Base-by-base conservation (phyloP, 2,329 filamentous ascomycete species). In the Colletotrichum eleusines region DNA sequence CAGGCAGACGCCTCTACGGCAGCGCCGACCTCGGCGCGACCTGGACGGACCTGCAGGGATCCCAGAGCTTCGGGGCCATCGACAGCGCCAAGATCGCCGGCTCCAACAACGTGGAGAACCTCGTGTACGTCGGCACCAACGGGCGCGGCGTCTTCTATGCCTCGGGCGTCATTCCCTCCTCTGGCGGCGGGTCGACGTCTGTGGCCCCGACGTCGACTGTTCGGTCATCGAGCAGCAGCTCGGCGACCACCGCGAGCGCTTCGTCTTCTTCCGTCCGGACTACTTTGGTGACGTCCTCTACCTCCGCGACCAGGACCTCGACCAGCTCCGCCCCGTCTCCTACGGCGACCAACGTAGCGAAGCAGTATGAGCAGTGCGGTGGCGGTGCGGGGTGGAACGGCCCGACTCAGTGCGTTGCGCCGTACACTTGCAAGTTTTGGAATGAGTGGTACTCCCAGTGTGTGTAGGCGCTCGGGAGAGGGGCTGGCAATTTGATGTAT, bases 121-220 rank as follows among this genome's bases (percentile, higher is more conserved):
- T 83, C 64, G 84, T 87, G 0, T 87, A 85, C 63, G 84, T 87
- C 23, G 85, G 85, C 0, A 86, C 84, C 3, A 86, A 87, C 64
- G 85, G 85, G 0, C 81, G 84, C 4, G 84, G 85, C 23, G 84
- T 84, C 3, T 80, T 86, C 63, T 82, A 76, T 57, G 69, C 69
- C 3, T 70, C 66, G 18, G 69, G 69, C 33, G 23, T 42, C n/a
- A 70, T 72, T n/a, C 35, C 63, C 44, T 67, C 68, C 38, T 70
- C 66, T 23, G 69, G 60, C 3, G 48, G 60, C 31, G 54, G 46
- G n/a, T 53, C 66, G 57, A 58, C 69, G 18, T 62, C 66, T 9
- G 50, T 35, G 1, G 23, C 66, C 14, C 28, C 60, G 35, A 66
- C 69, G 9, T 54, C 65, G 1, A 60, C 69, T 59, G 62, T 20